phyloP scores from a whole-genome alignment of 78 protist genomes.

The Tieghemostelium lacteum region DNA sequence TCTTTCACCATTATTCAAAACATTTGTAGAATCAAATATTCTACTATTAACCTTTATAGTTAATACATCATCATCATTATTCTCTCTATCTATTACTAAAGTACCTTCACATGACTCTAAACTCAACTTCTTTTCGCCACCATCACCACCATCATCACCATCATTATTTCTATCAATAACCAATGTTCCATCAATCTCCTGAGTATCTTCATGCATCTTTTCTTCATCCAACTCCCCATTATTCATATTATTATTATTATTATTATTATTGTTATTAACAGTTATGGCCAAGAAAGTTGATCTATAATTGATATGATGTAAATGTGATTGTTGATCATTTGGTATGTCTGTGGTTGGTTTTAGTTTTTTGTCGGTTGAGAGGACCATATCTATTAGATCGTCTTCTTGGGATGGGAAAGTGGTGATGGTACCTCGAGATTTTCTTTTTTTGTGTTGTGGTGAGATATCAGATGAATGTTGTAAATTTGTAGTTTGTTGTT shows the following conservation, averaged over 20 bases:
- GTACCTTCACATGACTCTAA: too few relatives aligned
- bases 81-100: too few relatives aligned
- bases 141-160: not conserved
- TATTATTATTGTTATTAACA: too few relatives aligned
- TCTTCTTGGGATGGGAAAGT: not conserved
- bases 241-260: not conserved
- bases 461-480: too few relatives aligned
- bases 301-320: too few relatives aligned
- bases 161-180: not conserved
- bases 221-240: not conserved
- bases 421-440: not conserved
- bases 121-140: too few relatives aligned
- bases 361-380: not conserved
- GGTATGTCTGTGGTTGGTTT: not conserved
- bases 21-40: too few relatives aligned
- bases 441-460: not conserved
- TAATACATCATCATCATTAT: too few relatives aligned
- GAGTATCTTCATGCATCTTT: not conserved
- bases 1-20: too few relatives aligned
- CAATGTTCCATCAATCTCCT: constrained; percentile 13
- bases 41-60: too few relatives aligned
- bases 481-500: not conserved
- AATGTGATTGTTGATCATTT: too few relatives aligned
- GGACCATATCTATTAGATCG: not conserved
- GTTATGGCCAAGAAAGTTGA: too few relatives aligned